phyloP scores from a whole-genome alignment of 2,329 filamentous ascomycete genomes.

The Arthrobotrys musiformis region DNA sequence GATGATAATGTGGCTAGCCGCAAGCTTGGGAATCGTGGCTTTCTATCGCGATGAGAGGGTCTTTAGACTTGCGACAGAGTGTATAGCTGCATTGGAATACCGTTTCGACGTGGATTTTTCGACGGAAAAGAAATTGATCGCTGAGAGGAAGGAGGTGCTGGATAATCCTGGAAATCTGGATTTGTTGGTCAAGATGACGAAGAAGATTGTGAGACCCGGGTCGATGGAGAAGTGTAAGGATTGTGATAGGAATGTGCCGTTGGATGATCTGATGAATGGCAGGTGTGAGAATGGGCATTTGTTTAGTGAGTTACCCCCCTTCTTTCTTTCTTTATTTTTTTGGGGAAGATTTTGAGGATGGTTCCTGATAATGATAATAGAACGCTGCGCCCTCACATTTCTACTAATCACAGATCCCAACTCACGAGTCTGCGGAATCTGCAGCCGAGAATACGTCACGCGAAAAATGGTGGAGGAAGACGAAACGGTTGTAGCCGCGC shows the following conservation, averaged over 20 bases:
- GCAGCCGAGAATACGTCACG: slow-evolving; percentile 41
- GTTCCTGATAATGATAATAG: background rate
- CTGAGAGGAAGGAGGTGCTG: slow-evolving; percentile 11
- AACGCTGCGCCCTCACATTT: slow-evolving; percentile 43
- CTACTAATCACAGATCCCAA: slow-evolving; percentile 26
- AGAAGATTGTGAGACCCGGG: slow-evolving; percentile 9
- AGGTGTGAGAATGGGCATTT: slow-evolving; percentile 46
- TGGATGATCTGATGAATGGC: slow-evolving; percentile 48
- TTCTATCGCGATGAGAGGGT: slow-evolving; percentile 38
- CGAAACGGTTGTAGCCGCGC: background rate
- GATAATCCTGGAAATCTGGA: slow-evolving; percentile 34
- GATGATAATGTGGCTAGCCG: slow-evolving; percentile 9
- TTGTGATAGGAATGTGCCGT: background rate
- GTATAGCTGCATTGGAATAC: slow-evolving; percentile 14
- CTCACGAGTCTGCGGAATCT: slow-evolving; percentile 36
- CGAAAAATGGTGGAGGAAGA: slow-evolving; percentile 42
- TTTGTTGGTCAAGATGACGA: slow-evolving; percentile 26
- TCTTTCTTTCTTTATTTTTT: background rate
- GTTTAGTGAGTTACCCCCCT: slow-evolving; percentile 20
- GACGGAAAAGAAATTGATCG: slow-evolving; percentile 2
- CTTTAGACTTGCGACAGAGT: slow-evolving; percentile 15
- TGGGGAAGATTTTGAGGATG: background rate
- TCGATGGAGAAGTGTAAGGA: slow-evolving; percentile 27
- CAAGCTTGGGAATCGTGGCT: slow-evolving; percentile 29
- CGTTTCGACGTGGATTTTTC: slow-evolving; percentile 16